Percentiles rank a stretch among this genome's conserved stretches.
phyloP scores from a whole-genome alignment of 768 basidiomycete genomes.

The Termitomyces sp. region DNA sequence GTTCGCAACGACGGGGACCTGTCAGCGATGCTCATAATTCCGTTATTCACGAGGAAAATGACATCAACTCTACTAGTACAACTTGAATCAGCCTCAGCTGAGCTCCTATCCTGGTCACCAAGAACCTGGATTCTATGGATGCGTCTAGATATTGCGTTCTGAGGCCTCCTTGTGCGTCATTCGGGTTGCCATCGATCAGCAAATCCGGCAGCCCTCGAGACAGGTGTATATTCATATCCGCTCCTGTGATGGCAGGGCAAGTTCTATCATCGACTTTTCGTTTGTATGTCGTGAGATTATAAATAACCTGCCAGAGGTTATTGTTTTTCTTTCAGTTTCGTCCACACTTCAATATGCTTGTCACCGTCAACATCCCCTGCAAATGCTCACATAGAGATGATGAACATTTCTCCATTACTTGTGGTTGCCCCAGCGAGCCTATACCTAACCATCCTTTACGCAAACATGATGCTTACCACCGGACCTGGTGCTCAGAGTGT shows the following conservation, averaged over 20 bases:
- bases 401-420: slow-evolving; percentile 29
- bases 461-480: slow-evolving; percentile 29
- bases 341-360: background rate
- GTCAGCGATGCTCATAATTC: slow-evolving; percentile 11
- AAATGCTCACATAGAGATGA: slow-evolving; percentile 19
- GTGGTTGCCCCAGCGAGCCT: slow-evolving; percentile 31
- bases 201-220: slow-evolving; percentile 10
- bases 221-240: slow-evolving; percentile 18
- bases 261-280: slow-evolving; percentile 5
- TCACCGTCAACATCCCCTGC: slow-evolving; percentile 9
- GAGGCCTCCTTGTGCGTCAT: slow-evolving; percentile 14
- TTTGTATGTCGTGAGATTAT: slow-evolving; percentile 11
- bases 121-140: slow-evolving; percentile 1
- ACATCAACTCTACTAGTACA: slow-evolving; percentile 10
- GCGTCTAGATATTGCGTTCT: slow-evolving; percentile 10
- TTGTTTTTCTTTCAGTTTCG: background rate
- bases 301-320: background rate
- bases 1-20: slow-evolving; percentile 14
- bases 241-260: slow-evolving; percentile 9
- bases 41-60: slow-evolving; percentile 12
- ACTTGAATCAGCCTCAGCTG: slow-evolving; percentile 5
- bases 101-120: slow-evolving; percentile 16
- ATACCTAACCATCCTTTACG: slow-evolving; percentile 27
- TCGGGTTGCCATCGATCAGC: slow-evolving; percentile 14
- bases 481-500: slow-evolving; percentile 30